Evolutionary conservation across 2,329 filamentous ascomycete genomes (phyloP), one percentile per base, ranked within the genome.

Genomic region (Diplodia corticola): DNA sequence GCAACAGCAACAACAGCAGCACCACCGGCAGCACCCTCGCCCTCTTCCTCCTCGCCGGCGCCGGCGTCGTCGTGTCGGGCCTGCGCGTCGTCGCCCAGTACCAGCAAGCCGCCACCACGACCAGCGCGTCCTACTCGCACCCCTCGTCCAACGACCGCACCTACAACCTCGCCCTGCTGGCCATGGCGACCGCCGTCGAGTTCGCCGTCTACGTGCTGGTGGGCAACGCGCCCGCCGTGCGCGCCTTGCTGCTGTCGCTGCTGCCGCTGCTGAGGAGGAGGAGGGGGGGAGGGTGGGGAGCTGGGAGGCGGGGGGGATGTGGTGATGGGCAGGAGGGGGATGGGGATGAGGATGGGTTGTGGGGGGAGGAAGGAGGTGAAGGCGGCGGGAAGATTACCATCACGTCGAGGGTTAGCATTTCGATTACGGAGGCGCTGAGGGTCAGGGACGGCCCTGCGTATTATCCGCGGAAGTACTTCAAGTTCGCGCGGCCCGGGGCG

Each of bases 21-120:
- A 46, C 22, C n/a, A 17, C 24, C 20, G 2, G 17, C 28, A 15
- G 13, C 9, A 28, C 13, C n/a, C 4, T 35, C 57, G 40, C 26
- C 1, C 26, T 35, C 26, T 61, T 63, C 46, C 30, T 24, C 46
- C 48, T 64, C 22, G 57, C 30, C 37, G 48, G 46, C 40, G 15
- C 13, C 30, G 28, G 40, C 44, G 15, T 67, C 28, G 15, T 55
- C 40, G 15, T 55, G 13, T 67, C 65, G 2, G n/a, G 22, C 10
- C 57, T 67, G 3, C 65, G 65, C 65, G n/a, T 64, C 22, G 44
- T 44, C 49, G 49, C 55, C 33, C 55, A 54, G 15, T 44, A 63
- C 24, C 55, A 63, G 10, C 28, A n/a, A 7, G 28, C 44, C 28
- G 28, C 30, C 22, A 33, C 37, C 37, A 17, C 24, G 3, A 33